Evolutionary conservation across 2,329 filamentous ascomycete species (phyloP), one percentile per base, ranked within the genome.

Genomic region (Fusarium albidum): DNA sequence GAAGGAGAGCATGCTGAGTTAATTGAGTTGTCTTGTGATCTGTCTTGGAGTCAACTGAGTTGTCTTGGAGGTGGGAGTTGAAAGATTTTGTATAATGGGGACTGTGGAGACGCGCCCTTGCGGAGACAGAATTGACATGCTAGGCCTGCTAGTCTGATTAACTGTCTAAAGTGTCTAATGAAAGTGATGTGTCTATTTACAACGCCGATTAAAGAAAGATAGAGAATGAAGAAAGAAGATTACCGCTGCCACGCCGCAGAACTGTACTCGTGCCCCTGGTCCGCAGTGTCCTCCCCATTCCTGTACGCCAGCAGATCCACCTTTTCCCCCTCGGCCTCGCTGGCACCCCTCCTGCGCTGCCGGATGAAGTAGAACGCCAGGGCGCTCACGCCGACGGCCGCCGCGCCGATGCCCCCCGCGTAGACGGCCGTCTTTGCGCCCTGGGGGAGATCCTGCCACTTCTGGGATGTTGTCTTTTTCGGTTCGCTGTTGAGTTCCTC

Each of bases 401-500:
- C 81, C 1, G 78, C 76, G 14, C 62, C 71, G n/a, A 72, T 79
- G 3, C 73, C 77, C 9, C 70, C 71, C 3, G 75, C 79, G 59
- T 84, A 86, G 37, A 88, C 71, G 44, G 75, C 83, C 3, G 76
- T 75, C 71, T 83, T 86, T 59, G 81, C 73, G 8, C 69, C 70
- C 2, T 73, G 56, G 4, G 83, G 75, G 9, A 88, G 77, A 1
- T 73, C 76, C 18, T 77, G 71, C 76, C 81, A 88, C 62, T 84
- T 86, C 18, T 87, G 74, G 6, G 75, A 68, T 0, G 82, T 52
- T 1, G 80, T 74, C 65, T 78, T 75, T 12, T 77, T 64, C 2
- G 77, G 75, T 12, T 70, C 56, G 12, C 60, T 58, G 60, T 71
- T 59, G 61, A 87, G 72, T 7, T 69, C 73, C 9, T 82, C 71